phyloP scores from a whole-genome alignment of 2,329 filamentous ascomycete genomes.

The Penicillium verrucosum region DNA sequence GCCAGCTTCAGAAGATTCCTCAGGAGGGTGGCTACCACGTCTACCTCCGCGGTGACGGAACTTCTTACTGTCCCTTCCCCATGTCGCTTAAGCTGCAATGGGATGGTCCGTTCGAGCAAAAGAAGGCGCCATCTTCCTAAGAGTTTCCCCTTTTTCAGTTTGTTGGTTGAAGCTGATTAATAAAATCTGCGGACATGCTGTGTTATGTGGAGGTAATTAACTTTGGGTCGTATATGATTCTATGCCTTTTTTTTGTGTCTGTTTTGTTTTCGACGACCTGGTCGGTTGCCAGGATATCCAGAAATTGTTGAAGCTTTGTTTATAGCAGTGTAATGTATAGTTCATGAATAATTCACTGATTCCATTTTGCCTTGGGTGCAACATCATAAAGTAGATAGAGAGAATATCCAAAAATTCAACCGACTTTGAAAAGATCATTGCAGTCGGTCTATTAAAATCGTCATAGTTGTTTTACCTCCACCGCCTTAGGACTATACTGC shows the following conservation, averaged over 20 bases:
- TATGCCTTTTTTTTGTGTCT: slow-evolving; percentile 8
- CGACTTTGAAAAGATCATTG: too few relatives aligned
- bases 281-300: slow-evolving; percentile 22
- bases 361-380: background rate
- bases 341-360: background rate
- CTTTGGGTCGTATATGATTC: slow-evolving; percentile 10
- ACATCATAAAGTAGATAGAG: background rate
- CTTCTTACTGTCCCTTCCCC: slow-evolving; percentile 53
- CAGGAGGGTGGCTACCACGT: slow-evolving; percentile 54
- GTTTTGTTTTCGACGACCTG: slow-evolving; percentile 14
- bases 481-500: slow-evolving; percentile 5
- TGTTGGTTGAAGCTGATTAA: background rate
- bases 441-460: background rate
- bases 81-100: slow-evolving; percentile 47
- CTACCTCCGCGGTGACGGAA: slow-evolving; percentile 67
- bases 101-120: slow-evolving; percentile 34
- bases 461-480: background rate
- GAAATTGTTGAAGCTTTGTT: slow-evolving; percentile 17
- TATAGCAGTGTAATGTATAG: slow-evolving; percentile 18
- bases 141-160: too few relatives aligned
- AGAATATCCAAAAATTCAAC: too few relatives aligned
- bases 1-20: slow-evolving; percentile 63
- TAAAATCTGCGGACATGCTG: background rate
- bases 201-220: background rate
- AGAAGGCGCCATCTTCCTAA: slow-evolving; percentile 10